Evolutionary conservation across 2,329 filamentous ascomycete genomes (phyloP).

Genomic region (Tolypocladium capitatum): DNA sequence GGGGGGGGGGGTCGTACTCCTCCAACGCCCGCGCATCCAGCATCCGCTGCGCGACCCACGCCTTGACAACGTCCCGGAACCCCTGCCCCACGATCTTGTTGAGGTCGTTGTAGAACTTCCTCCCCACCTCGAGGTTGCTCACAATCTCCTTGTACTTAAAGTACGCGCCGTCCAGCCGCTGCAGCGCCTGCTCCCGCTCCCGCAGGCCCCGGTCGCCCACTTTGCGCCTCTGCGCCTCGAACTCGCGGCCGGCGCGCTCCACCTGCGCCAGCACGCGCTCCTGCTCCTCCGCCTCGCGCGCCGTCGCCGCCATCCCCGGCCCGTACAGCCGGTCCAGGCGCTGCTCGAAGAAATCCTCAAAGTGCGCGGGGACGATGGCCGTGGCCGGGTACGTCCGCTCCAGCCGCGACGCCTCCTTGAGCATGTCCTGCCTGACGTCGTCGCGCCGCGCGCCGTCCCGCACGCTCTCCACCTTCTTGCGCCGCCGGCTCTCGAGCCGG

Average conservation of each 20-base stretch:
- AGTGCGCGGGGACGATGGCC: slow-evolving; percentile 73
- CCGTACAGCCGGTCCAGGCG: slow-evolving; percentile 68
- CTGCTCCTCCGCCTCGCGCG: slow-evolving; percentile 64
- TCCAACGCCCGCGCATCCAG: slow-evolving; percentile 71
- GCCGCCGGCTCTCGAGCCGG: slow-evolving; percentile 66
- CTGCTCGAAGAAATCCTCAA: slow-evolving; percentile 80
- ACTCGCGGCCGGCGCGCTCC: slow-evolving; percentile 63
- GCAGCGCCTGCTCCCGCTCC: slow-evolving; percentile 75
- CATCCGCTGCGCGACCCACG: slow-evolving; percentile 68
- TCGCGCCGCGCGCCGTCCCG: slow-evolving; percentile 71
- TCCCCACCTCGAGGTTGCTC: slow-evolving; percentile 75
- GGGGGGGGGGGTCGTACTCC: no score
- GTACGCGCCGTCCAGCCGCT: slow-evolving; percentile 81
- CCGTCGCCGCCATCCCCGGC: slow-evolving; percentile 56
- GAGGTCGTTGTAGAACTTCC: slow-evolving; percentile 96
- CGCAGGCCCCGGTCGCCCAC: slow-evolving; percentile 47
- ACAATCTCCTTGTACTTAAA: slow-evolving; percentile 95
- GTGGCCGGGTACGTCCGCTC: slow-evolving; percentile 80
- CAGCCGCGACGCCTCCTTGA: slow-evolving; percentile 69
- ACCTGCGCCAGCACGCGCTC: slow-evolving; percentile 56
- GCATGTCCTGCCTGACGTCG: slow-evolving; percentile 75
- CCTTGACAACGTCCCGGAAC: slow-evolving; percentile 66
- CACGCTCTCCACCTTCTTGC: slow-evolving; percentile 66
- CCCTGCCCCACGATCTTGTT: slow-evolving; percentile 67
- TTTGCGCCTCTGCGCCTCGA: slow-evolving; percentile 56